Base-by-base conservation (phyloP, 148 eudicot species). In the Cornus florida region DNA sequence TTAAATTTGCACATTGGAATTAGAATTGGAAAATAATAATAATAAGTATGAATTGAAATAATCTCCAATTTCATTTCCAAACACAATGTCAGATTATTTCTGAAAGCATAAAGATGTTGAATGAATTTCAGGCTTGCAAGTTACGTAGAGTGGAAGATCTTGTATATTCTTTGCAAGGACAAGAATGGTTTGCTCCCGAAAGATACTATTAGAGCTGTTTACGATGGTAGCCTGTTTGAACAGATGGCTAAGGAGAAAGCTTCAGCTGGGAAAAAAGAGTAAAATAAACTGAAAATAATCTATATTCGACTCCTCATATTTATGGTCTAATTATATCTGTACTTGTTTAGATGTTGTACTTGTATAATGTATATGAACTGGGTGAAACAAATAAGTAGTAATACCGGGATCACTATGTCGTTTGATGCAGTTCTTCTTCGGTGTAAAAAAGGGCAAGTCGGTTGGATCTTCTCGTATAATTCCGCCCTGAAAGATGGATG, bases 201-300 rank as follows among this genome's bases (percentile, higher is more conserved):
- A 71, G 92, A 91, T 0, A 84, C 87, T 0, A 39, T 92, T 5
- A 82, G 85, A 80, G 91, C 82, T 23, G 92, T 81, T 24, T 92
- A 87, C 22, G 97, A 92, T 77, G 97, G 97, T 74, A 91, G 91
- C 77, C 73, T 92, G 57, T 92, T 92, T 56, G 90, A 91, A 24
- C 83, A 80, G 80, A 72, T 92, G 89, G 94, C 83, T 31, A 78
- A 39, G 39, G 92, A 89, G 76, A 86, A 74, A 53, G 79, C 78
- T 13, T 76, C 81, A 6, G 19, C 84, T 32, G 76, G 77, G 38
- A 82, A 86, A 72, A 78, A 87, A 71, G 76, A 76, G 79, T 86
- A 86, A 82, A 71, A 8, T 4, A 3, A 53, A 2, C 19, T 19
- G 19, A 53, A 53, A 11, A 53, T 12, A 11, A 53, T 12, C 59